Percentiles rank a stretch among this genome's conserved stretches.
These are phyloP conservation scores for Suillus ampliporus DNA, from an alignment of 768 basidiomycete genomes.

Conservation along the genomic window DNA sequence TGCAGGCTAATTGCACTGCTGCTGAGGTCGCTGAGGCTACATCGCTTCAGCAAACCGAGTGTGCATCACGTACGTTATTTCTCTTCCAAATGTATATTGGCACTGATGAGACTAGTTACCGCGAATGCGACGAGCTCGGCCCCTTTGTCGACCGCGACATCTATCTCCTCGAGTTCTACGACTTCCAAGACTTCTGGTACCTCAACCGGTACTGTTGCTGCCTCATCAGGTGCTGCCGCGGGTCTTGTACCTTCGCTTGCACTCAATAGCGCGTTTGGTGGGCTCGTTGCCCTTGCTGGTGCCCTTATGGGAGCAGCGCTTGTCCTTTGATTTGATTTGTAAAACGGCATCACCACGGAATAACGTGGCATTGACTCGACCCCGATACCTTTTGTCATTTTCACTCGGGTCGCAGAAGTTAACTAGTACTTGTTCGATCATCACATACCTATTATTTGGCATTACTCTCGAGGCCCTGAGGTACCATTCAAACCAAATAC, in stretches of 20 bases:
- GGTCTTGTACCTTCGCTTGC: conserved; percentile 22
- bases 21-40: conserved; percentile 37
- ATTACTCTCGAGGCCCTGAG: not conserved
- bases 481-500: not conserved
- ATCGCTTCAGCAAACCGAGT: conserved; percentile 38
- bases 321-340: conserved; percentile 20
- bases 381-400: not conserved
- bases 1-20: conserved; percentile 39
- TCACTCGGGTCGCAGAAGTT: not conserved
- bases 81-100: not conserved
- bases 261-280: conserved; percentile 22
- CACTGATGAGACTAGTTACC: conserved; percentile 7
- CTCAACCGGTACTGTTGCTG: too few relatives aligned
- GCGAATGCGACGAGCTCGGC: not conserved
- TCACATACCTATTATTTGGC: not conserved
- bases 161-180: not conserved
- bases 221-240: conserved; percentile 23
- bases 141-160: not conserved
- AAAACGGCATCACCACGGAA: not conserved
- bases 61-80: conserved; percentile 30
- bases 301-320: conserved; percentile 31
- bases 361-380: not conserved
- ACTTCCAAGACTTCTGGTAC: not conserved
- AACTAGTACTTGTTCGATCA: not conserved
- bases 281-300: conserved; percentile 32